Conservation (phyloP, 2,329 filamentous ascomycete species). For the Aspergillus fructus region DNA sequence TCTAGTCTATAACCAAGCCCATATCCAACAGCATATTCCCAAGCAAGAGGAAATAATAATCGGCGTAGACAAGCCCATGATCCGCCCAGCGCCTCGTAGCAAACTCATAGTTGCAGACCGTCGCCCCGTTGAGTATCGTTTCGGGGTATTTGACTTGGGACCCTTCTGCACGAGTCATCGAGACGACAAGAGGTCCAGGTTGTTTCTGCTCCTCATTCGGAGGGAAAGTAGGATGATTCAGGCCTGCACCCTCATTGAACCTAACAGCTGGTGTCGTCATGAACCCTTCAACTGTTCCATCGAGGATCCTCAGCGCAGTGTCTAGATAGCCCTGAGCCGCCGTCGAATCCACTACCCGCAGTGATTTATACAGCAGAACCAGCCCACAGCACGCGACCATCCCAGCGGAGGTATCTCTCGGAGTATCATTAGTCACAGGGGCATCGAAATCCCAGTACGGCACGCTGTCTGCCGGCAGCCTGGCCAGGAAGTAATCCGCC, state of each 20-base stretch:
- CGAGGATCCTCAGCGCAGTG: constrained; percentile 8
- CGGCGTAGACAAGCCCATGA: constrained; percentile 45
- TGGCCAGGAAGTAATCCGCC: constrained; percentile 48
- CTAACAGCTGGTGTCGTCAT: constrained; percentile 1
- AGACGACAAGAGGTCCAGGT: not conserved
- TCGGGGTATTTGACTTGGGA: constrained; percentile 22
- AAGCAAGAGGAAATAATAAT: constrained; percentile 44
- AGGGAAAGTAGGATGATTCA: not conserved
- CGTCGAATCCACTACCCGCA: not conserved
- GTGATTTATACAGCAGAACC: constrained; percentile 37
- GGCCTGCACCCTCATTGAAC: no score
- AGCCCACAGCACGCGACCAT: constrained; percentile 46
- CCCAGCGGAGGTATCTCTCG: constrained; percentile 42
- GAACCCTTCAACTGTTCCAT: constrained; percentile 11
- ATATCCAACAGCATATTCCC: constrained; percentile 42
- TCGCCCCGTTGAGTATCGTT: constrained; percentile 47
- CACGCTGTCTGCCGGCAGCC: constrained; percentile 41
- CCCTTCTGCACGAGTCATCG: not conserved
- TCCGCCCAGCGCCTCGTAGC: constrained; percentile 40
- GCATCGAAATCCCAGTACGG: constrained; percentile 56
- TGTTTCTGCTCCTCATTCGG: not conserved
- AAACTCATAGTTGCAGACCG: constrained; percentile 44
- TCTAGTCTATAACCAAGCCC: constrained; percentile 8
- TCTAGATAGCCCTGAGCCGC: constrained; percentile 4
- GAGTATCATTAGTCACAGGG: constrained; percentile 27